Evolutionary conservation across 106 monocot genomes (phyloP).

Genomic region (Allium cepa): DNA sequence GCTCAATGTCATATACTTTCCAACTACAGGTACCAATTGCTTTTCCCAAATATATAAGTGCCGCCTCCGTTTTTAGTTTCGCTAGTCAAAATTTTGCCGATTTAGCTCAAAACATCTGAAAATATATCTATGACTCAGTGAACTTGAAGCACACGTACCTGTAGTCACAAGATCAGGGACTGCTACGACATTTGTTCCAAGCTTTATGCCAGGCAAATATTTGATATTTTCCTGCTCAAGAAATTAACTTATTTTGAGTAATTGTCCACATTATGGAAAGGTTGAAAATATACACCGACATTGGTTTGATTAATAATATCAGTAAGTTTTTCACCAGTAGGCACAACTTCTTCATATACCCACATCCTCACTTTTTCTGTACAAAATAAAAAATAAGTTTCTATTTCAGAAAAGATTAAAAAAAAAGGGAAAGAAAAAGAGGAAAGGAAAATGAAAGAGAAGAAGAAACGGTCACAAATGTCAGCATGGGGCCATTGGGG

Average conservation of each 20-base stretch:
- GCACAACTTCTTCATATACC: conserved; percentile 79
- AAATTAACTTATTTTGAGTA: not conserved
- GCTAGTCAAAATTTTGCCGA: too few species aligned
- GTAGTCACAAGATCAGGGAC: conserved; percentile 78
- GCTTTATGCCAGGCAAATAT: conserved; percentile 84
- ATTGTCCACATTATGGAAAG: not conserved
- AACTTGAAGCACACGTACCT: conserved; percentile 22
- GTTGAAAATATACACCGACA: conserved; percentile 23
- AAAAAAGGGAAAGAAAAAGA: too few species aligned
- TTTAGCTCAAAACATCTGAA: too few species aligned
- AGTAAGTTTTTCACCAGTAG: conserved; percentile 66
- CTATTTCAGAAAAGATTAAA: too few species aligned
- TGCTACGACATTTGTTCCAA: conserved; percentile 74
- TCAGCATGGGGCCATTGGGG: too few species aligned
- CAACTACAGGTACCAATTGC: too few species aligned
- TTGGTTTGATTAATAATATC: conserved; percentile 60
- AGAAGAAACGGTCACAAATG: too few species aligned
- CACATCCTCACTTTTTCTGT: conserved; percentile 95
- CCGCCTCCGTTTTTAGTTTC: too few species aligned
- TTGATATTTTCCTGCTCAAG: conserved; percentile 77
- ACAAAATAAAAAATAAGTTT: not conserved
- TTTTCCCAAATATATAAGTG: too few species aligned
- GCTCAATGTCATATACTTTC: too few species aligned
- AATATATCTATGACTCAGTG: too few species aligned
- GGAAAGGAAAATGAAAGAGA: too few species aligned